Percentiles rank a stretch among this genome's conserved stretches.
Evolutionary conservation across 192 early-diverging fungal species (phyloP).

Genomic region (Umbelopsis vinacea): DNA sequence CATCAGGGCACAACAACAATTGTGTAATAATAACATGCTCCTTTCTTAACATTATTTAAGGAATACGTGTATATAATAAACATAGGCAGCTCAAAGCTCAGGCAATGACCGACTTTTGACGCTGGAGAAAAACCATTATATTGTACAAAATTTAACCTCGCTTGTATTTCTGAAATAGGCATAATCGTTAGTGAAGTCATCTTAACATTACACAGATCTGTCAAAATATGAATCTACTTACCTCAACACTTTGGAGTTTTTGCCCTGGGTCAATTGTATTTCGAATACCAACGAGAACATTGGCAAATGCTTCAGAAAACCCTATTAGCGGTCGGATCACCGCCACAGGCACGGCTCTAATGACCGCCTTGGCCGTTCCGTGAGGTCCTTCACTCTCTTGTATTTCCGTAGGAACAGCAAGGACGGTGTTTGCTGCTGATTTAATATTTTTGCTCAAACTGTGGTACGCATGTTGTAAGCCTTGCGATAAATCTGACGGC

Average conservation of each 20-base stretch:
- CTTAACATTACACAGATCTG: background rate
- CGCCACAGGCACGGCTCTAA: conserved; percentile 85
- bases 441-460: conserved; percentile 81
- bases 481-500: conserved; percentile 33
- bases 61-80: too few relatives aligned
- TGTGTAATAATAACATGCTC: background rate
- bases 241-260: conserved; percentile 79
- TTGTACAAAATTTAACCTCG: conserved; percentile 5
- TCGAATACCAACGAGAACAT: conserved; percentile 87
- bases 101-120: too few relatives aligned
- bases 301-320: conserved; percentile 89
- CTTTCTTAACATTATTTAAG: too few relatives aligned
- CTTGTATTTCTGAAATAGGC: conserved; percentile 27
- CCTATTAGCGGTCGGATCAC: conserved; percentile 96
- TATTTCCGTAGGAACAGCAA: conserved; percentile 87
- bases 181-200: background rate
- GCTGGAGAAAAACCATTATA: background rate
- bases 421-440: conserved; percentile 84
- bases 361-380: conserved; percentile 68
- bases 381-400: conserved; percentile 59
- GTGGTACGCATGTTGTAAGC: conserved; percentile 80
- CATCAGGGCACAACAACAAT: background rate
- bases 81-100: too few relatives aligned
- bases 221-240: conserved; percentile 37
- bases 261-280: conserved; percentile 89